These are phyloP conservation scores for Phialophora expanda DNA, from an alignment of 2,329 filamentous ascomycete genomes.

Conservation along the genomic window DNA sequence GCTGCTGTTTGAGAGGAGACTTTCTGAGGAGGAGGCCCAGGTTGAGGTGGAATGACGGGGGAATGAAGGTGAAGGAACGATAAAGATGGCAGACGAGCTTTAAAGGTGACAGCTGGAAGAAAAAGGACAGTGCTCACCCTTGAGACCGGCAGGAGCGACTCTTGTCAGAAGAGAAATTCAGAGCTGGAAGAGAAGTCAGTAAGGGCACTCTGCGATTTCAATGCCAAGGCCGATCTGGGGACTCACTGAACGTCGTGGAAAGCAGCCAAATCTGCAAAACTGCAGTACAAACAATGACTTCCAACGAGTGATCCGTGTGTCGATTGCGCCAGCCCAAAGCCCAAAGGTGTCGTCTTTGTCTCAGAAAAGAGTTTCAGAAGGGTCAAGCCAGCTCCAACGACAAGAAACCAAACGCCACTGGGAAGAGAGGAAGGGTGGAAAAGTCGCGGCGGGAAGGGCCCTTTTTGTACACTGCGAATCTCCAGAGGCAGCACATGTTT, in stretches of 20 bases:
- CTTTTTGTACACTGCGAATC: background rate
- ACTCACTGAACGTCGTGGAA: background rate
- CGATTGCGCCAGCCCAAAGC: background rate
- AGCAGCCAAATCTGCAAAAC: background rate
- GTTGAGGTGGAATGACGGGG: background rate
- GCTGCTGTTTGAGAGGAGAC: background rate
- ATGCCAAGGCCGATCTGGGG: conserved; percentile 4
- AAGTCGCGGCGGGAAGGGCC: background rate
- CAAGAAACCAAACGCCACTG: background rate
- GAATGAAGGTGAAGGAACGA: conserved; percentile 2
- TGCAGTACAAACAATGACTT: background rate
- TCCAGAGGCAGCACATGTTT: background rate
- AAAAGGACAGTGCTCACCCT: background rate
- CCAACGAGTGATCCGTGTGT: background rate
- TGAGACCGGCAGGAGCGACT: conserved; percentile 3
- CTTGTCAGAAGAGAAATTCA: background rate
- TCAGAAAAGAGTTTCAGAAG: background rate
- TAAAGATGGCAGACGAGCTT: background rate
- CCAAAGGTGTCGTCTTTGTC: conserved; percentile 1
- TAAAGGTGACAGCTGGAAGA: background rate
- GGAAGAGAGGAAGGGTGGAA: conserved; percentile 1
- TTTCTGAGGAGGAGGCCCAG: background rate
- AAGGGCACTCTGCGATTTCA: background rate
- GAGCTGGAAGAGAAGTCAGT: conserved; percentile 1
- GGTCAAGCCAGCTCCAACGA: background rate